These are phyloP conservation scores for barley (Hordeum vulgare) DNA, from an alignment of 176 grass and related monocot species.

Conservation along the genomic window DNA sequence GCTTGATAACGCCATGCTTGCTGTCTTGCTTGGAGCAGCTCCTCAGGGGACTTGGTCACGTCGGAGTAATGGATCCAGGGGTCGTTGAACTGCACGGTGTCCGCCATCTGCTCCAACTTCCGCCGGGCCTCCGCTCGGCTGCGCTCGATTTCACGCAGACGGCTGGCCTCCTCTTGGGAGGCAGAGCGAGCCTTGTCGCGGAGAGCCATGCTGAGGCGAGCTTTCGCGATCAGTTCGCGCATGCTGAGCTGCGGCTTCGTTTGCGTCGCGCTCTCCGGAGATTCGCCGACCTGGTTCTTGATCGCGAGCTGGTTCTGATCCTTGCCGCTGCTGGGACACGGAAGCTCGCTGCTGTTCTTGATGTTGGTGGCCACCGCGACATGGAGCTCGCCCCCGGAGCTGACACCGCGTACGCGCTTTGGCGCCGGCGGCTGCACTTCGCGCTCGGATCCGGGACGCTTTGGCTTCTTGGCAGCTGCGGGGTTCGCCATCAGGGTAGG, in stretches of 20 bases:
- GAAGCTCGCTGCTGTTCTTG: background rate
- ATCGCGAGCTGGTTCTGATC: no score
- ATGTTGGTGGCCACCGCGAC: background rate
- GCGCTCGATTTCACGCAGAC: background rate
- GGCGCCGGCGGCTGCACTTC: background rate
- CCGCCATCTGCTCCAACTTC: background rate
- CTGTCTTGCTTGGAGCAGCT: background rate
- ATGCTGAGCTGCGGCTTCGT: background rate
- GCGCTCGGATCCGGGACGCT: background rate
- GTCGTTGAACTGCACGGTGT: background rate
- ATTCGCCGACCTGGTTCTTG: no score
- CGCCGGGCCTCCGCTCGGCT: background rate
- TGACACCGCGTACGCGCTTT: background rate
- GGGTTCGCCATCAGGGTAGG: background rate
- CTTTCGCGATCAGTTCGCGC: no score
- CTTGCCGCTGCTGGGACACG: no score
- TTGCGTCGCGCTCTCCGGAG: no score
- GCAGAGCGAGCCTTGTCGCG: no score
- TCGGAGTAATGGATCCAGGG: background rate
- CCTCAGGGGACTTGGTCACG: background rate
- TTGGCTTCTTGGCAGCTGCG: background rate
- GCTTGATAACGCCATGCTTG: background rate
- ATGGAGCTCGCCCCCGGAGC: no score
- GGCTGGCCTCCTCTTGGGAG: no score
- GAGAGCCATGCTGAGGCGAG: no score